Evolutionary conservation across 2,329 filamentous ascomycete species (phyloP).

Genomic region (Diaporthe eres): DNA sequence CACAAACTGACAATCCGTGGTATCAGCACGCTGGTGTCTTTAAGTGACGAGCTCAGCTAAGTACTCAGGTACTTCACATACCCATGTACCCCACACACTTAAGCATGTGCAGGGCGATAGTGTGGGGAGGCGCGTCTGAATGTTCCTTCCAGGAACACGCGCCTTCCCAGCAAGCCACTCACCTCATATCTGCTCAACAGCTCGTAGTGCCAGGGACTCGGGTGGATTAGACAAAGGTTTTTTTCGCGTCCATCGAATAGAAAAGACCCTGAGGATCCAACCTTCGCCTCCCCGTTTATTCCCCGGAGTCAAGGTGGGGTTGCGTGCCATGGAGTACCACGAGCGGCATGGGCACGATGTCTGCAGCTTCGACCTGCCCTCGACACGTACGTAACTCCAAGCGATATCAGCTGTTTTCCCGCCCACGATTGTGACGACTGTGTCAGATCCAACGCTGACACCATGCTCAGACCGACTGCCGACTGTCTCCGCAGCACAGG

Average conservation of each 20-base stretch:
- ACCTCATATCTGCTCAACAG: not conserved
- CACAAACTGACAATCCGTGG: not conserved
- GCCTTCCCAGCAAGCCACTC: not conserved
- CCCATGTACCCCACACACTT: conserved; percentile 34
- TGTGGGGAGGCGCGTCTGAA: conserved; percentile 33
- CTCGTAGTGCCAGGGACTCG: not conserved
- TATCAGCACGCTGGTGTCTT: not conserved
- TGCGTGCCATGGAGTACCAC: conserved; percentile 67
- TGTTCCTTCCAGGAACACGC: conserved; percentile 6
- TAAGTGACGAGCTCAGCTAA: not conserved
- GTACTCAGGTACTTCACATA: not conserved
- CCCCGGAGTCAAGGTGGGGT: not conserved
- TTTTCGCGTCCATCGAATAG: not conserved
- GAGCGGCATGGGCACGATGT: conserved; percentile 72
- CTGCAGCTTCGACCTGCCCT: conserved; percentile 70
- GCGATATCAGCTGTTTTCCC: conserved; percentile 31
- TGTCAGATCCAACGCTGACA: conserved; percentile 21
- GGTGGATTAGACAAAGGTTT: not conserved
- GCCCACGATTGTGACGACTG: conserved; percentile 18
- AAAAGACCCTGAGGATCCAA: not conserved
- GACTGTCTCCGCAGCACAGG: conserved; percentile 82
- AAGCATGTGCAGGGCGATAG: conserved; percentile 6
- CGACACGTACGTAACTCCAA: conserved; percentile 61
- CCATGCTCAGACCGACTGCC: conserved; percentile 76
- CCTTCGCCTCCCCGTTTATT: not conserved